Evolutionary conservation across 108 stramenopile genomes (phyloP), one percentile per base, ranked within the genome.

Genomic region (Phaeodactylum tricornutum): DNA sequence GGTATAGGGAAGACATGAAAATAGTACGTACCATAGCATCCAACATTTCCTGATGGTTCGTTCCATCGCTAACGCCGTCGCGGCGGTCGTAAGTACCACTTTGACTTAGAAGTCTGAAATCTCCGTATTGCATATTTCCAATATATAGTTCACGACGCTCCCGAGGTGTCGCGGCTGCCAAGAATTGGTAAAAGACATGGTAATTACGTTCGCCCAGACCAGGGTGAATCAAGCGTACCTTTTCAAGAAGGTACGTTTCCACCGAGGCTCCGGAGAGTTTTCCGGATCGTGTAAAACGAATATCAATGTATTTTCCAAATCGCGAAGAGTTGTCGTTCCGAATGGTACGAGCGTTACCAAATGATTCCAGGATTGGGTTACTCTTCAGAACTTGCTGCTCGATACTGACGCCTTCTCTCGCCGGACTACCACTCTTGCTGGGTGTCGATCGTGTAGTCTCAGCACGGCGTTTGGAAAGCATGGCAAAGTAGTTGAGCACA

Each of bases 331-430:
- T 97, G 69, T 96, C 94, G 58, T 97, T 97, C 9, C 96, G 85
- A 37, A 92, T 72, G 20, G 96, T 97, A 11, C 88, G 57, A 12
- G 96, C 96, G 61, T 98, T 98, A 19, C 96, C 96, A 66, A 96
- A 98, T 7, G 94, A 82, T 59, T 98, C 96, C 16, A 97, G 65
- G 43, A 97, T 97, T 4, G 96, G 94, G 57, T 97, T 97, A 29
- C 73, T 77, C 55, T 90, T 80, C 37, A 96, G 56, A n/a, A 94
- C 92, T 49, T 88, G 85, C 40, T 85, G 81, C 56, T 90, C 92
- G 35, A 84, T 88, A 50, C 68, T 79, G 16, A 79, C 67, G 15
- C 8, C 19, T 33, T 58, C 19, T 57, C 27, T 26, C 43, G 39
- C 3, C 1, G 16, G 43, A 17, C 23, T 34, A 49, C 29, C 16